Evolutionary conservation across 139 green algal species (phyloP).

Genomic region (Chlorella sp.): DNA sequence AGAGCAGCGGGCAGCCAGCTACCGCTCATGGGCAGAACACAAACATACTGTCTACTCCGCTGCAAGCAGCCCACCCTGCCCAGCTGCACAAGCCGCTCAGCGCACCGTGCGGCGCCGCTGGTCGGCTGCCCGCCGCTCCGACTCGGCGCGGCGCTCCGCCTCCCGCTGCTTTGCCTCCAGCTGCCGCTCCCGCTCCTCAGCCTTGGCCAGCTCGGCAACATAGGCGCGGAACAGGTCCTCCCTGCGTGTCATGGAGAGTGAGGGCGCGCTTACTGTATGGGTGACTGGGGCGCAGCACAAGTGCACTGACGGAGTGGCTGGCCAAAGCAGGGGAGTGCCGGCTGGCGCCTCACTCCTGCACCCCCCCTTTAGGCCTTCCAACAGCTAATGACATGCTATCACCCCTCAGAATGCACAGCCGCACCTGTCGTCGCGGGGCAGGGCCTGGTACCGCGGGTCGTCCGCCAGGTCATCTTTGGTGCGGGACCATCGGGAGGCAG

Average conservation of each 20-base stretch:
- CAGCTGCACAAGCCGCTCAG: slow-evolving; percentile 6
- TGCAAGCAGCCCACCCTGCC: background rate
- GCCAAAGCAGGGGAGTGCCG: too few species aligned
- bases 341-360: too few species aligned
- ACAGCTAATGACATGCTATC: too few species aligned
- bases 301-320: too few species aligned
- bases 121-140: slow-evolving; percentile 32
- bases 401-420: too few species aligned
- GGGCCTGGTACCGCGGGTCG: slow-evolving; percentile 46
- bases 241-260: too few species aligned
- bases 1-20: too few species aligned
- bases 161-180: slow-evolving; percentile 18
- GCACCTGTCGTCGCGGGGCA: slow-evolving; percentile 40
- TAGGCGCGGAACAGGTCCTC: slow-evolving; percentile 57
- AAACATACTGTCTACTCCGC: background rate
- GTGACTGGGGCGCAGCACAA: too few species aligned
- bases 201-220: slow-evolving; percentile 49
- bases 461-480: slow-evolving; percentile 32
- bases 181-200: slow-evolving; percentile 18
- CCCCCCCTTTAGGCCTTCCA: too few species aligned
- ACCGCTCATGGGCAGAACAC: too few species aligned
- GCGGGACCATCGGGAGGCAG: slow-evolving; percentile 46
- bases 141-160: slow-evolving; percentile 14
- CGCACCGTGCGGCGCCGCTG: slow-evolving; percentile 19
- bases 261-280: too few species aligned